Conservation (phyloP, 2,329 filamentous ascomycete species). For the Chaetomium globosum region DNA sequence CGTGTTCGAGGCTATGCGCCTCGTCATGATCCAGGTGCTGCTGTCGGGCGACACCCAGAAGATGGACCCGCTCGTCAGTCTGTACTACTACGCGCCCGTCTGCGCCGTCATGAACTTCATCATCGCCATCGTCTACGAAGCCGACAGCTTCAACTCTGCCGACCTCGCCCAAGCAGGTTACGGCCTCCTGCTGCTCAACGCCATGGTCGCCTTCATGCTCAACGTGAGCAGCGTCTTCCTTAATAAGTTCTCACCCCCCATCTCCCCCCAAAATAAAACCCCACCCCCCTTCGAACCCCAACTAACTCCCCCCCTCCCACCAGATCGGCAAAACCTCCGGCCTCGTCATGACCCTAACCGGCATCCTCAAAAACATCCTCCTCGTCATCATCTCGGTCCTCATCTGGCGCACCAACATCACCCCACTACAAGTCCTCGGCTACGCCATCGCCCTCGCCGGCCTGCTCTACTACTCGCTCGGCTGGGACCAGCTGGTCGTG, state of each 20-base stretch:
- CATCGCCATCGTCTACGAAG: slow-evolving; percentile 70
- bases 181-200: slow-evolving; percentile 66
- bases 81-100: slow-evolving; percentile 88
- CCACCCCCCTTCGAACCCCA: neutral
- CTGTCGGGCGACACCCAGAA: slow-evolving; percentile 75
- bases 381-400: slow-evolving; percentile 75
- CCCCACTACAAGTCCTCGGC: slow-evolving; percentile 71
- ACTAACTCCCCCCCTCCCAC: neutral
- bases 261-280: neutral
- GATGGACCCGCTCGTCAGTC: slow-evolving; percentile 85
- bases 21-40: slow-evolving; percentile 84
- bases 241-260: slow-evolving; percentile 59
- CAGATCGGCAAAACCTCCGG: slow-evolving; percentile 88
- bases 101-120: slow-evolving; percentile 79
- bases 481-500: slow-evolving; percentile 41
- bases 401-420: slow-evolving; percentile 75
- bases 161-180: slow-evolving; percentile 69
- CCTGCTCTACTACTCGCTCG: slow-evolving; percentile 54
- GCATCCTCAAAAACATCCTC: slow-evolving; percentile 86
- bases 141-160: slow-evolving; percentile 64
- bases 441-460: slow-evolving; percentile 69
- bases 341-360: slow-evolving; percentile 80
- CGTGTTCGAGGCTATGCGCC: slow-evolving; percentile 75
- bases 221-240: slow-evolving; percentile 86
- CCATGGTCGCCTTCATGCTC: slow-evolving; percentile 75